Evolutionary conservation across 768 basidiomycete genomes (phyloP), one percentile per base, ranked within the genome.

Genomic region (Tylopilus felleus): DNA sequence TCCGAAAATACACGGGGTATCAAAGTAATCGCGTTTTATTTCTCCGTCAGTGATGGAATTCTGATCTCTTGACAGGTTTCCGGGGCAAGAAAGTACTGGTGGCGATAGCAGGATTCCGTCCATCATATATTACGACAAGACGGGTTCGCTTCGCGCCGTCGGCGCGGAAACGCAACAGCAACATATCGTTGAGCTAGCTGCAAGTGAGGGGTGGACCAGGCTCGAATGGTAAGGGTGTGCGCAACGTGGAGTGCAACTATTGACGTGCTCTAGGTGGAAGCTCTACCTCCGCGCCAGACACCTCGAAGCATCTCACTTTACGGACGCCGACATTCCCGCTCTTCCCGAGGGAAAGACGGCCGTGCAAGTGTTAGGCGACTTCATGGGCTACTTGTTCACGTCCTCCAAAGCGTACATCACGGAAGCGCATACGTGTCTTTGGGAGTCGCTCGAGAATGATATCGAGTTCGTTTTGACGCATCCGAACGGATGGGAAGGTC

Each of bases 401-500:
- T 78, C 78, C 47, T 66, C 79, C 1, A 69, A 64, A 41, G 56
- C 56, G 1, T 83, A 77, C 45, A 81, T 84, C 49, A 59, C 60
- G 4, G 77, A 81, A 29, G 69, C 70, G 1, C 77, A 79, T 46
- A 49, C 44, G 2, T 66, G 69, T 6, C 57, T 81, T 2, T 82
- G 80, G 80, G 59, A 61, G 1, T 74, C 73, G 0, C 50, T 82
- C 5, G 68, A 76, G 52, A 53, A 67, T 8, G 59, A 57, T 13
- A 77, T 80, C 27, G 74, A 80, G 33, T 79, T 80, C 48, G 70
- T 86, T 8, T 69, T 85, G 10, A 76, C 77, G 1, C 83, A 84
- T 55, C 84, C 84, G 1, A 85, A 84, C 56, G 82, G 80, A 0
- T 86, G 83, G 84, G 83, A 79, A 55, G 80, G 81, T 4, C 64